Evolutionary conservation across 257 asterid genomes (phyloP), one percentile per base, ranked within the genome.

Genomic region (Verbascum thapsus): DNA sequence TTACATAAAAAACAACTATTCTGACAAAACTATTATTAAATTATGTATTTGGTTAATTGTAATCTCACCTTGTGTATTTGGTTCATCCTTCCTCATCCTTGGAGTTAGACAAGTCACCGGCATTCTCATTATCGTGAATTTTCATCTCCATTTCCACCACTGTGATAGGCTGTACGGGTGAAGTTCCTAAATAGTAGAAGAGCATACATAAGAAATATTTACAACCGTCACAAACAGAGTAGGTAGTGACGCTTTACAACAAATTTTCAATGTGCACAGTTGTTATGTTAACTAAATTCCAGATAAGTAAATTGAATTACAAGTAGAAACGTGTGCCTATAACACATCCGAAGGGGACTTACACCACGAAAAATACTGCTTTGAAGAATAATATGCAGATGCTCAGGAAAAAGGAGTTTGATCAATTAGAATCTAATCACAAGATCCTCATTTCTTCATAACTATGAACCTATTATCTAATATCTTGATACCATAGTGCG

Each of bases 61-160:
- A n/a, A n/a, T n/a, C n/a, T n/a, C n/a, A n/a, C n/a, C n/a, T n/a
- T n/a, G n/a, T n/a, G n/a, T n/a, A n/a, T n/a, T n/a, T n/a, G 49
- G 38, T 47, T 66, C 51, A 75, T 66, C 73, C 74, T 71, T 75
- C 74, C 56, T 48, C 81, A 1, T 66, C 74, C 66, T 61, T 51
- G 0, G 69, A 58, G 50, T 34, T 64, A 26, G 76, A 64, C 12
- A 71, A 3, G 23, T 61, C 61, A 40, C 12, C 59, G 35, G 62
- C 58, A 13, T 63, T 65, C 7, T 43, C 66, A 53, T 58, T 43
- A 50, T 42, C 73, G 5, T 62, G 77, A 42, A 66, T 41, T 32
- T 49, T 51, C 51, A 71, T 32, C 63, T 66, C 64, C 64, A 66
- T 42, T 44, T 66, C 63, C 64, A 65, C 57, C 51, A 61, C 73